Percentiles rank a stretch among this genome's conserved stretches.
Conservation (phyloP, 1,139 yeast species). For the Pichia sp. region DNA sequence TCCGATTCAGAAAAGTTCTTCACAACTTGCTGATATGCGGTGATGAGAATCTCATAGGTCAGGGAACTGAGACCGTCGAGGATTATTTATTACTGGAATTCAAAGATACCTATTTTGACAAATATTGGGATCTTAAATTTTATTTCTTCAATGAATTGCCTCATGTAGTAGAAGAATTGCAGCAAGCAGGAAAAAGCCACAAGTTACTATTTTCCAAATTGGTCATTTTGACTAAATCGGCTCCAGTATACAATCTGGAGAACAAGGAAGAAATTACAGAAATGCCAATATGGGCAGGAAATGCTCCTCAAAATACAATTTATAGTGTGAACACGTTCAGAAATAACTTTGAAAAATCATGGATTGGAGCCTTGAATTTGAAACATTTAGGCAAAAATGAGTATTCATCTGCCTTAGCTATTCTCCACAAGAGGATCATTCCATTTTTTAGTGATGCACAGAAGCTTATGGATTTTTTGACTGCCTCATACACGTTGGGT, state of each 20-base stretch:
- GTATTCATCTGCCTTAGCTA: conserved; percentile 63
- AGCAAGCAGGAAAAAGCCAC: conserved; percentile 20
- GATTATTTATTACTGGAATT: conserved; percentile 61
- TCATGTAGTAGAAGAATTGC: conserved; percentile 21
- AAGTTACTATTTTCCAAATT: conserved; percentile 39
- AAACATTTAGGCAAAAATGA: conserved; percentile 43
- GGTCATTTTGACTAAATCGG: conserved; percentile 38
- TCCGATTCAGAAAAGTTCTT: conserved; percentile 49
- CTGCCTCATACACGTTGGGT: conserved; percentile 66
- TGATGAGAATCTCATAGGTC: conserved; percentile 34
- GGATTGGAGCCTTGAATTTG: conserved; percentile 53
- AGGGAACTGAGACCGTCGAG: conserved; percentile 46
- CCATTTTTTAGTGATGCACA: conserved; percentile 81
- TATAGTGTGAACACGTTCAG: conserved; percentile 57
- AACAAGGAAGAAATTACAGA: conserved; percentile 36
- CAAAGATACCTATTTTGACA: conserved; percentile 47
- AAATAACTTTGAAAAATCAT: conserved; percentile 63
- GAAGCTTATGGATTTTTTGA: conserved; percentile 84
- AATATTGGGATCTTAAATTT: conserved; percentile 63
- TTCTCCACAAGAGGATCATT: conserved; percentile 78
- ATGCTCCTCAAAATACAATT: conserved; percentile 45
- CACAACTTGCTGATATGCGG: conserved; percentile 40
- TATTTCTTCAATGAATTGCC: conserved; percentile 49
- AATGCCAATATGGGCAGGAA: conserved; percentile 34
- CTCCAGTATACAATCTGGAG: conserved; percentile 31